Conservation (phyloP, 345 rosid genomes). For the Chamaenerion angustifolium region DNA sequence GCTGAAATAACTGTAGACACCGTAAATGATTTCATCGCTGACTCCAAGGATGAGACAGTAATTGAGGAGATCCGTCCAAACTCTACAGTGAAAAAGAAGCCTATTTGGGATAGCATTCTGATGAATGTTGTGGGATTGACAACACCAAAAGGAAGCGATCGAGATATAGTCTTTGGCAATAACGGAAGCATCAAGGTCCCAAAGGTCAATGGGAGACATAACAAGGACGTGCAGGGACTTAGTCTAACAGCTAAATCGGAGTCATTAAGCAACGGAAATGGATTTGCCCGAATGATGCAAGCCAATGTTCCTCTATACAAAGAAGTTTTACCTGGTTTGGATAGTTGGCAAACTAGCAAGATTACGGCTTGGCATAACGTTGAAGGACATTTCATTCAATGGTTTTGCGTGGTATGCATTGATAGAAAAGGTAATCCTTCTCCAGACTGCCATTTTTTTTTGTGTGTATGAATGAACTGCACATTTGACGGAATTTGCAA, state of each 20-base stretch:
- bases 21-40: constrained; percentile 57
- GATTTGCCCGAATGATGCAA: constrained; percentile 46
- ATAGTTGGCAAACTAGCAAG: constrained; percentile 83
- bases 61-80: constrained; percentile 33
- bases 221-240: constrained; percentile 37
- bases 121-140: constrained; percentile 35
- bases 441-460: neutral
- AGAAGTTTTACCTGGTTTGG: constrained; percentile 77
- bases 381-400: constrained; percentile 80
- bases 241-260: constrained; percentile 29
- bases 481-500: too few species aligned
- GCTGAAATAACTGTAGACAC: constrained; percentile 64
- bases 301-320: constrained; percentile 51
- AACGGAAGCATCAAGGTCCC: constrained; percentile 42
- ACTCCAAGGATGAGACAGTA: constrained; percentile 57
- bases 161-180: constrained; percentile 20
- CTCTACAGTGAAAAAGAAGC: constrained; percentile 31
- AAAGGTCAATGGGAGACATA: constrained; percentile 79
- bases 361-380: constrained; percentile 82
- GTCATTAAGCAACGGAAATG: constrained; percentile 41
- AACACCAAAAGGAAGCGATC: constrained; percentile 19
- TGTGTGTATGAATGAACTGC: too few species aligned
- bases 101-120: constrained; percentile 59
- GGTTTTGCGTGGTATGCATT: constrained; percentile 82
- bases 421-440: constrained; percentile 60